These are phyloP conservation scores for Solanum aculeatissimum DNA, from an alignment of 305 asterid species.

Conservation along the genomic window DNA sequence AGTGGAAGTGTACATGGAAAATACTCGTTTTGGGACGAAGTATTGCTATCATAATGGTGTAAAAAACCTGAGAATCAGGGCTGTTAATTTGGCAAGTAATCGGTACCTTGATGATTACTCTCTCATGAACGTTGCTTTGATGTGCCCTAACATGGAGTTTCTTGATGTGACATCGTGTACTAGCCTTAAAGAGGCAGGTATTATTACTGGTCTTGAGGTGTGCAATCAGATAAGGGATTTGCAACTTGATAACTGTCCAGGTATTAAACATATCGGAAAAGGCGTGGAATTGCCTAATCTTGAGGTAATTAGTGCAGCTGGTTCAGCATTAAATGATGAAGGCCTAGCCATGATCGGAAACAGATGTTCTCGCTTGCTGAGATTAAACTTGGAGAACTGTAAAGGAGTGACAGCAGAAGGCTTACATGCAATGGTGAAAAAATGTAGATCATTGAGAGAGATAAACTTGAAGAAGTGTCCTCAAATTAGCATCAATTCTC, in stretches of 20 bases:
- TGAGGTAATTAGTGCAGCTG: slow-evolving; percentile 2
- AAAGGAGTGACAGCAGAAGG: not conserved
- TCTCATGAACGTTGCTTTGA: not conserved
- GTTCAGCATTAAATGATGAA: not conserved
- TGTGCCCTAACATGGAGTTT: slow-evolving; percentile 5
- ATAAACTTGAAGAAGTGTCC: slow-evolving; percentile 2
- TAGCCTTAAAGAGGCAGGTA: not conserved
- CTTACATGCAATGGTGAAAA: not conserved
- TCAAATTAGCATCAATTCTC: not conserved
- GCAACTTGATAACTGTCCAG: not conserved
- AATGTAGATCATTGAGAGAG: slow-evolving; percentile 3
- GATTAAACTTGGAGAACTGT: slow-evolving; percentile 4
- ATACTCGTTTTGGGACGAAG: not conserved
- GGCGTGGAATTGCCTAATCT: slow-evolving; percentile 7
- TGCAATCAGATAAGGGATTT: slow-evolving; percentile 4
- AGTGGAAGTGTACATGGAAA: not conserved
- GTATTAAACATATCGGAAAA: not conserved
- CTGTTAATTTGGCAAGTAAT: not conserved
- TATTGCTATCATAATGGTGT: not conserved
- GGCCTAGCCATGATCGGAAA: slow-evolving; percentile 5
- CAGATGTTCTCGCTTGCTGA: slow-evolving; percentile 4
- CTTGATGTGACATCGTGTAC: slow-evolving; percentile 1
- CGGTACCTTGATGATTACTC: not conserved
- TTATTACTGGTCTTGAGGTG: not conserved
- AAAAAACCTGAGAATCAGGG: not conserved